Conservation (phyloP, 345 rosid genomes). For the Euphorbia pulcherrima region DNA sequence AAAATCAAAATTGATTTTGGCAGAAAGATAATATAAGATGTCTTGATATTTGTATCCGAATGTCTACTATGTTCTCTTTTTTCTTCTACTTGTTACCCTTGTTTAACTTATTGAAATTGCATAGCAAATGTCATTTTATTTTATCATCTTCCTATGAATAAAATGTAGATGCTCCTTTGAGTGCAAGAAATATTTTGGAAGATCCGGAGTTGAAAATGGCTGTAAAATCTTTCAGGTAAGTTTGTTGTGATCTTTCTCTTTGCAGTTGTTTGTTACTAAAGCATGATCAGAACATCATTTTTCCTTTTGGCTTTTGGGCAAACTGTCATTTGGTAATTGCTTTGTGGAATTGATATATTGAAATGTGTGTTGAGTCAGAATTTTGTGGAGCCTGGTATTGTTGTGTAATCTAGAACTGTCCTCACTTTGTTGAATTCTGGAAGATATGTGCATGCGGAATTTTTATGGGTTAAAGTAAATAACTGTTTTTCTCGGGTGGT, state of each 20-base stretch:
- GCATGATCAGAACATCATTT: neutral
- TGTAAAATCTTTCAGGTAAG: slow-evolving; percentile 80
- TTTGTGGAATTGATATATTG: neutral
- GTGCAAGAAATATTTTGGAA: slow-evolving; percentile 88
- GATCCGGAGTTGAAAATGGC: slow-evolving; percentile 77
- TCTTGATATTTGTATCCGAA: neutral
- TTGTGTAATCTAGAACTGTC: neutral
- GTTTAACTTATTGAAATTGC: slow-evolving; percentile 5
- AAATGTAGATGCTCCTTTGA: slow-evolving; percentile 60
- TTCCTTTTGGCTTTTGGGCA: neutral
- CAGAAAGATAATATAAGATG: neutral
- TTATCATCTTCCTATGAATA: slow-evolving; percentile 1
- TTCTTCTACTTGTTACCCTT: neutral
- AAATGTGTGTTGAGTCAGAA: neutral
- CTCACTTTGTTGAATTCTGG: neutral
- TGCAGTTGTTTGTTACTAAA: neutral
- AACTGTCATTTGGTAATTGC: neutral
- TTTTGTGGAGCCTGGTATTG: neutral
- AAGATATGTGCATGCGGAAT: neutral
- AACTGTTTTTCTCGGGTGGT: neutral
- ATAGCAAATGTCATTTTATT: neutral
- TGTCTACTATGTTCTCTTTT: neutral
- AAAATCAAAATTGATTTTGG: neutral
- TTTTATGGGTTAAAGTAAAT: neutral
- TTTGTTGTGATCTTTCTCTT: neutral